Percentiles rank a stretch among this genome's conserved stretches.
phyloP scores from a whole-genome alignment of 1,284 basidiomycete genomes.

The Microbotryum intermedium region DNA sequence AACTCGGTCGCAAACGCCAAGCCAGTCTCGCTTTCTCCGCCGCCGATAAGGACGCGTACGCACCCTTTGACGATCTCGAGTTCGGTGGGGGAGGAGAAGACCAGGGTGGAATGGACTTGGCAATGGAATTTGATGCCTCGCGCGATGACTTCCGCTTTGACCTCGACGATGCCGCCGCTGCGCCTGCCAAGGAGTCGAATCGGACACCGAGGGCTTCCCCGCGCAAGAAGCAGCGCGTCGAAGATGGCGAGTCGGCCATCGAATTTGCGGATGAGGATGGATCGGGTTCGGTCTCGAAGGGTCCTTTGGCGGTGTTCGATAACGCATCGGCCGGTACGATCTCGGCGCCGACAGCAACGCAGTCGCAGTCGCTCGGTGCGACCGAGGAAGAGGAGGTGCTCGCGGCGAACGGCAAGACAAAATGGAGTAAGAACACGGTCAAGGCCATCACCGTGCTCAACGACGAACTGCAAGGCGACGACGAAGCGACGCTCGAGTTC shows the following conservation, averaged over 20 bases:
- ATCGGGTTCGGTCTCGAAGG: background rate
- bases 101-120: background rate
- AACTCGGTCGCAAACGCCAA: conserved; percentile 12
- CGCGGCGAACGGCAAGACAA: background rate
- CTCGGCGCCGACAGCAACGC: background rate
- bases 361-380: conserved; percentile 16
- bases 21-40: background rate
- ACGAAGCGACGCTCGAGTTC: conserved; percentile 61
- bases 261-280: background rate
- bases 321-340: background rate
- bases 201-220: background rate
- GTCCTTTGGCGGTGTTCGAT: conserved; percentile 8
- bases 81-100: background rate
- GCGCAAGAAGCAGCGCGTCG: background rate
- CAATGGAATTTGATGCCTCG: background rate
- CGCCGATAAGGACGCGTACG: conserved; percentile 11
- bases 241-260: background rate
- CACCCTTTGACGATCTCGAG: conserved; percentile 22
- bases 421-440: conserved; percentile 62
- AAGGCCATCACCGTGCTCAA: conserved; percentile 79
- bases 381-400: conserved; percentile 15
- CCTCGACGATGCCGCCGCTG: background rate
- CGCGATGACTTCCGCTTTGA: conserved; percentile 5
- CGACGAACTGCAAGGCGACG: conserved; percentile 51
- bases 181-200: background rate